phyloP scores from a whole-genome alignment of 805 yeast species.

The Starmerella floris region DNA sequence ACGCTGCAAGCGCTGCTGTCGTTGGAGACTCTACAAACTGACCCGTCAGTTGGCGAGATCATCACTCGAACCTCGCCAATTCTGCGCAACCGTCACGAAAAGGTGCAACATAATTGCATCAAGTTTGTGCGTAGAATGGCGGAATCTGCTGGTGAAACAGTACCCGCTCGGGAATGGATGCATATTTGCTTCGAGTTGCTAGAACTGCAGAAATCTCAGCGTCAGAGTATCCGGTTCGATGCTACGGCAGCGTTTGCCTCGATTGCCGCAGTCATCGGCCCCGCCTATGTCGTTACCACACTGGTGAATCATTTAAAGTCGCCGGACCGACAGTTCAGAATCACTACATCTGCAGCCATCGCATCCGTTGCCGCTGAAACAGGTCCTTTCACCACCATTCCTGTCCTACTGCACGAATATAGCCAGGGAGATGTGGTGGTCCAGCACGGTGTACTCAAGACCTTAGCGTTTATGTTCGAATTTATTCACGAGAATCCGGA shows the following conservation, averaged over 20 bases:
- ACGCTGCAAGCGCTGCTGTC: constrained; percentile 25
- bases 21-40: constrained; percentile 2
- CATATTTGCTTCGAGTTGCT: constrained; percentile 80
- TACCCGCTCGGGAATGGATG: constrained; percentile 95
- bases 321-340: constrained; percentile 91
- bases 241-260: constrained; percentile 87
- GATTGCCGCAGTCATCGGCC: constrained; percentile 87
- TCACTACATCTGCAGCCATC: constrained; percentile 94
- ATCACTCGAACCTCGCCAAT: constrained; percentile 86
- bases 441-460: constrained; percentile 88
- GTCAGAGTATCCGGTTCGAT: constrained; percentile 61
- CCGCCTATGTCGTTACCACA: constrained; percentile 81
- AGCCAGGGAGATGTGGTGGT: constrained; percentile 83
- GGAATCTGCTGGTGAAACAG: constrained; percentile 60
- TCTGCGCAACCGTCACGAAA: constrained; percentile 73
- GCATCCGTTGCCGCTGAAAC: constrained; percentile 93
- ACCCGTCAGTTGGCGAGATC: constrained; percentile 70
- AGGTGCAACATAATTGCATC: constrained; percentile 76
- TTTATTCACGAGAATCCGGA: constrained; percentile 52
- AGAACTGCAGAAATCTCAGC: constrained; percentile 74
- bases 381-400: constrained; percentile 82
- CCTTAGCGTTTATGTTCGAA: constrained; percentile 82
- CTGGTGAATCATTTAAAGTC: constrained; percentile 71
- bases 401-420: constrained; percentile 92
- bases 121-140: constrained; percentile 59